These are phyloP conservation scores for Gnomoniopsis smithogilvyi DNA, from an alignment of 2,329 filamentous ascomycete species.

Conservation along the genomic window DNA sequence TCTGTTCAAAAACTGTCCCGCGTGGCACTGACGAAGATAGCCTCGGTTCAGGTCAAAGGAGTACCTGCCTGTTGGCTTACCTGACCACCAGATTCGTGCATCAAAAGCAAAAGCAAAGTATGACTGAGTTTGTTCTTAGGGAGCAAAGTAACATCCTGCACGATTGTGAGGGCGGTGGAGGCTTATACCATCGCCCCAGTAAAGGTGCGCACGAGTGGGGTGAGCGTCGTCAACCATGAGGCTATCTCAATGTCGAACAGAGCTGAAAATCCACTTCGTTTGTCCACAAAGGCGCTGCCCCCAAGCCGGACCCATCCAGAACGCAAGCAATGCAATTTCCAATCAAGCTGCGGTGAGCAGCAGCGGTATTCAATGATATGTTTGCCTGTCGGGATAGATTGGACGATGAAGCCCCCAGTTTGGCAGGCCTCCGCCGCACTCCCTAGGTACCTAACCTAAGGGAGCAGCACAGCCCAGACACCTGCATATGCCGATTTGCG, in stretches of 20 bases:
- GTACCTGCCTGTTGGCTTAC: neutral
- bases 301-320: neutral
- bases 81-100: neutral
- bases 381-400: constrained; percentile 4
- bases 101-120: no score
- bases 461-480: constrained; percentile 11
- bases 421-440: constrained; percentile 5
- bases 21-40: no score
- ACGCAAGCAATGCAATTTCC: neutral
- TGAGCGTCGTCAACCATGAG: constrained; percentile 1
- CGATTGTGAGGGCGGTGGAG: neutral
- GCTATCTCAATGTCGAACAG: neutral
- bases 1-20: no score
- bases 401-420: neutral
- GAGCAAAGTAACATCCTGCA: no score
- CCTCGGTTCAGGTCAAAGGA: neutral
- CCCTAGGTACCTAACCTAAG: no score
- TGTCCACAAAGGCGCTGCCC: neutral
- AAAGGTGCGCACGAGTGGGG: neutral
- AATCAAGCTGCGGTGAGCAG: neutral
- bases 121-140: no score
- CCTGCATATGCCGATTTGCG: neutral
- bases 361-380: neutral
- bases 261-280: neutral
- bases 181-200: neutral